Evolutionary conservation across 1,139 yeast genomes (phyloP), one percentile per base, ranked within the genome.

Genomic region (Candida sp.): DNA sequence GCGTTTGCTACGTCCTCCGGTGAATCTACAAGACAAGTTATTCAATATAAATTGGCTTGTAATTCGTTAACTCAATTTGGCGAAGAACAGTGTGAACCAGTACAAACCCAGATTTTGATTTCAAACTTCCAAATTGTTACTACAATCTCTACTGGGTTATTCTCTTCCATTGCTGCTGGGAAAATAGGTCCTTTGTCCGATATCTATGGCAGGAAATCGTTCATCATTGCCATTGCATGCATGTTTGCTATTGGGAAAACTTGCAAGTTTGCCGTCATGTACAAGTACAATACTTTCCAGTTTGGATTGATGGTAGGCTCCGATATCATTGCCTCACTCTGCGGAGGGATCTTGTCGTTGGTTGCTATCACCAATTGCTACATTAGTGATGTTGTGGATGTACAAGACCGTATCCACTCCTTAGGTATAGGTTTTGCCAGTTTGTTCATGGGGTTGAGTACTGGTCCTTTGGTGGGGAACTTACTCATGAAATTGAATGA

Each of bases 391-490:
- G 77, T 83, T 39, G 81, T 79, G 11, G 81, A 77, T 12, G 74
- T 84, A 1, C 67, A 66, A 30, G 66, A 74, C 42, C 63, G 93
- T 46, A 76, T 80, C 15, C 74, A 76, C 42, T 66, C 75, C 1
- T 65, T 86, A 48, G 88, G 90, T 0, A 60, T 77, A 33, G 63
- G 77, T 27, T 70, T 75, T 44, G 88, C 90, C 0, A 64, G 78
- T 22, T 55, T 84, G 46, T 84, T 76, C 53, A 66, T 74, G 4
- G 91, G 91, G 0, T 57, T 82, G 49, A 82, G 85, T 1, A 23
- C 76, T 12, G 93, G 93, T 1, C 95, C 95, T 0, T 46, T 81
- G 32, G 44, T 75, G 2, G 87, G 87, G 0, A 79, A 83, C 43
- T 44, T 68, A 5, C 42, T 47, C 47, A 64, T 44, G 54, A 54